Evolutionary conservation across 495 filamentous ascomycete species (phyloP), one percentile per base, ranked within the genome.

Genomic region (Aspergillus incahuasiensis): DNA sequence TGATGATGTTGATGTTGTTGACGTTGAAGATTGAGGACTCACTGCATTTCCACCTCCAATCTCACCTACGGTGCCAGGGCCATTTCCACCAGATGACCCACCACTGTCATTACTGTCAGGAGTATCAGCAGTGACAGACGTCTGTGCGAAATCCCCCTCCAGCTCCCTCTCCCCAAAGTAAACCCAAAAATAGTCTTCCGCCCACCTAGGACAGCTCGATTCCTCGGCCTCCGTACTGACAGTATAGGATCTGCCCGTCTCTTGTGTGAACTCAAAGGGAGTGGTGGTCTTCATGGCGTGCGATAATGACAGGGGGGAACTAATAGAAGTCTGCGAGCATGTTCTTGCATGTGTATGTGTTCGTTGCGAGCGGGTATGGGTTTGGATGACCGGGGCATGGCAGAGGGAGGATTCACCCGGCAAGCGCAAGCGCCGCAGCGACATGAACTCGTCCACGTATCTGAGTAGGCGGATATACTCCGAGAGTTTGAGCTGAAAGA

Each of bases 361-460:
- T 18, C 8, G 38, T 18, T 40, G 38, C 38, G n/a, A 18, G 4
- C 15, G 34, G 15, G 15, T 12, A 38, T 40, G 38, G 5, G 38
- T 2, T 8, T 40, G 15, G n/a, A 40, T 18, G 12, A n/a, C n/a
- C 38, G 38, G 38, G 13, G 38, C 3, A 3, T 21, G 22, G 32
- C 43, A 52, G 12, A 52, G 19, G 0, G 28, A n/a, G 8, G 46
- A 40, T 13, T 55, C 57, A 11, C 32, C 52, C 6, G 57, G 52
- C 3, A n/a, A 35, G 12, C 43, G 52, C 3, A n/a, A 35, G 12
- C 43, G n/a, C n/a, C 48, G 47, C 24, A 54, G 34, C 5, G 53
- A 60, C n/a, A 60, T 35, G 42, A 55, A 54, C 16, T 60, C 57
- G 19, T 60, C 57, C 16, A 60, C 44, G 21, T 60, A 60, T 9